A percentile compares a stretch with the other conserved stretches of the same genome.
Conservation (phyloP, 192 early-diverging fungal species). For the Backusella macrospora region DNA sequence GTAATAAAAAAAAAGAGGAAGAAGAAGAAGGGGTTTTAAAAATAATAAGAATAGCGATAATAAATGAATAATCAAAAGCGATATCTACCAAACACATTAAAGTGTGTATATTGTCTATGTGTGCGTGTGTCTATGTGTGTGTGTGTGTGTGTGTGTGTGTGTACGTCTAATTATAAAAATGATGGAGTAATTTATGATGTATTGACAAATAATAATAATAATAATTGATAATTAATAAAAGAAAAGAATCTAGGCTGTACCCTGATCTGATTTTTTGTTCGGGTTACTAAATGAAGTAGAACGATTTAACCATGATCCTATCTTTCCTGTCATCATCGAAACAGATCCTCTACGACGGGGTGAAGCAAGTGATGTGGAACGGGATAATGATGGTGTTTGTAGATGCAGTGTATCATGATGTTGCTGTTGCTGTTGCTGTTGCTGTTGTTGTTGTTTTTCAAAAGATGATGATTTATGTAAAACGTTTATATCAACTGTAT, state of each 20-base stretch:
- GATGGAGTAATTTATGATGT: not conserved
- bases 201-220: not conserved
- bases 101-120: no score
- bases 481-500: constrained; percentile 12
- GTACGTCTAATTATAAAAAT: not conserved
- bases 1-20: no score
- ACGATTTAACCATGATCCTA: constrained; percentile 20
- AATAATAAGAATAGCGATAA: no score
- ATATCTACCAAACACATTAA: no score
- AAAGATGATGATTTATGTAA: constrained; percentile 9
- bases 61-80: no score
- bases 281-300: constrained; percentile 22
- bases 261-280: constrained; percentile 1
- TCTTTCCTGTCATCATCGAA: constrained; percentile 11
- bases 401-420: not conserved
- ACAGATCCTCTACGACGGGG: constrained; percentile 20
- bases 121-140: no score
- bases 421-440: not conserved
- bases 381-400: not conserved
- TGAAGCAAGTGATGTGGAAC: not conserved
- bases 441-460: not conserved
- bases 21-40: no score
- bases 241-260: constrained; percentile 2
- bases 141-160: no score
- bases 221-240: not conserved